Evolutionary conservation across 1,284 basidiomycete species (phyloP), one percentile per base, ranked within the genome.

Genomic region (Cutaneotrichosporon cavernicola): DNA sequence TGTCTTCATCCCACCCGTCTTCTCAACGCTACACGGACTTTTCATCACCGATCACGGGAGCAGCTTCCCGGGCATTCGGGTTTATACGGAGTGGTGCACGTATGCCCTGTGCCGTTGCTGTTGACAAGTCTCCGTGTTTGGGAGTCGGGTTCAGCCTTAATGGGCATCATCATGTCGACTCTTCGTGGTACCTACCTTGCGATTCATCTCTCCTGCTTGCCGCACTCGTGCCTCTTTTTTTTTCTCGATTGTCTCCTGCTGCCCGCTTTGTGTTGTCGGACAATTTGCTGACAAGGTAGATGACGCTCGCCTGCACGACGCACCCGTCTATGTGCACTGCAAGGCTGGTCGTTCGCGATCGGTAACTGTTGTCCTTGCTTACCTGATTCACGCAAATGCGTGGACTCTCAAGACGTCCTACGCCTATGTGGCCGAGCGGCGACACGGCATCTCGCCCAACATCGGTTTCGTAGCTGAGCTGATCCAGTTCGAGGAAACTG

Each of bases 381-480:
- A 97, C 78, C 88, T 99, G 58, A 97, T 99, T 69, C 93, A 97
- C 73, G 90, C 93, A 6, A 92, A 97, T 73, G 91, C 93, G 71
- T 97, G 95, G 95, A 90, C 92, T 9, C 85, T 98, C 57, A 90
- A 91, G 34, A 88, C 88, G 58, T 91, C 95, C 0, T 98, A 97
- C 76, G 83, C 88, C 1, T 95, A 92, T 75, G 95, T 98, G 26
- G 85, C 91, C 49, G 92, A 95, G 72, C 86, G 92, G 10, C 86
- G 96, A 55, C 90, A 90, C 69, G 91, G 90, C 69, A 94, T 97
- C 70, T 93, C 90, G n/a, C 95, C 96, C 10, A 98, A 98, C 77
- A 97, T 99, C 70, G 95, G 95, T 7, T 98, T 98, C 79, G 92
- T 98, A 38, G 92, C 91, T 14, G 95, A 97, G 80, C 85, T 98